A percentile compares a stretch with the other conserved stretches of the same genome.
Conservation (phyloP, 352 stramenopile species). For the Pythium biforme region DNA sequence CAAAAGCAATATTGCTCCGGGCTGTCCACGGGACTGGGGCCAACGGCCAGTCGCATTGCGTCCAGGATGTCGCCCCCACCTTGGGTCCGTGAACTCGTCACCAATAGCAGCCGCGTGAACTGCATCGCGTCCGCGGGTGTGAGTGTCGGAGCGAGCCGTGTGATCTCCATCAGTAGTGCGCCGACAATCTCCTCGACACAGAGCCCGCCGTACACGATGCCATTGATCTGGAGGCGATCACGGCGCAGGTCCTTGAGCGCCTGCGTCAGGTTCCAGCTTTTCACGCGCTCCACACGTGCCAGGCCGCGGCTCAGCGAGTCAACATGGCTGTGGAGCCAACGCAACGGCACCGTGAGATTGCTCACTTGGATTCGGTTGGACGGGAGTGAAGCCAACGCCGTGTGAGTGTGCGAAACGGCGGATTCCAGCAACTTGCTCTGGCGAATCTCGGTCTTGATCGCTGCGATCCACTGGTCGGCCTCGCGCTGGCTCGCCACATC, state of each 20-base stretch:
- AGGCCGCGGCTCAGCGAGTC: conserved; percentile 33
- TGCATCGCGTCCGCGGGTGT: conserved; percentile 52
- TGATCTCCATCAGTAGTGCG: conserved; percentile 30
- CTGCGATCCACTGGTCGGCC: conserved; percentile 39
- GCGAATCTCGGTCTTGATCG: conserved; percentile 46
- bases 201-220: conserved; percentile 30
- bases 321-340: conserved; percentile 53
- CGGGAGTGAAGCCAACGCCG: neutral
- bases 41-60: conserved; percentile 51
- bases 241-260: conserved; percentile 67
- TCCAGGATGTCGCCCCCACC: conserved; percentile 70
- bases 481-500: conserved; percentile 46
- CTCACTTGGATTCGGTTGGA: neutral
- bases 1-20: conserved; percentile 51
- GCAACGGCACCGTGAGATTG: conserved; percentile 23
- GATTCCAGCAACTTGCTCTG: conserved; percentile 8
- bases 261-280: conserved; percentile 52
- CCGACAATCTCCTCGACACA: conserved; percentile 38
- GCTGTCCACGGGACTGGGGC: neutral
- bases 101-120: conserved; percentile 54
- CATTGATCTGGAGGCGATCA: conserved; percentile 61
- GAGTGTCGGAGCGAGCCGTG: conserved; percentile 1
- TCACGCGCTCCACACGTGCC: conserved; percentile 40
- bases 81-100: conserved; percentile 61
- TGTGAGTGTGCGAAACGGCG: neutral